Conservation (phyloP, 345 rosid genomes). For the Eucalyptus erythrocorys region DNA sequence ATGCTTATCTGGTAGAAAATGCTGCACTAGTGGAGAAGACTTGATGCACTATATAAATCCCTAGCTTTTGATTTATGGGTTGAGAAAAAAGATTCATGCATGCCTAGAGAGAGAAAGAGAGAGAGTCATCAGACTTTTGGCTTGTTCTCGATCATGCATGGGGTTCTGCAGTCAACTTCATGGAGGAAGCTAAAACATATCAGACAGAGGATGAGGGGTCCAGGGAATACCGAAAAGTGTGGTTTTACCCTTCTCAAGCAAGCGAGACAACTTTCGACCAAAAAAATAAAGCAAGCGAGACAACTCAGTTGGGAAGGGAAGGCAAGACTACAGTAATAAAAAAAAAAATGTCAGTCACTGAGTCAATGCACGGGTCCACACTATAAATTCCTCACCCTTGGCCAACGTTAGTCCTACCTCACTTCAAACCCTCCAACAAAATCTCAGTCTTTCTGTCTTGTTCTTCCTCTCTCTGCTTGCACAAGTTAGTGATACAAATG, state of each 20-base stretch:
- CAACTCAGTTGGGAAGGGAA: neutral
- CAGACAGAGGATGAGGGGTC: neutral
- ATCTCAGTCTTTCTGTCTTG: neutral
- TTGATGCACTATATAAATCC: neutral
- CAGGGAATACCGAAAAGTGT: neutral
- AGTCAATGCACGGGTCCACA: neutral
- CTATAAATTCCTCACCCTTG: neutral
- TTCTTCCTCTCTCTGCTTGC: neutral
- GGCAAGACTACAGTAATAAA: rapidly evolving
- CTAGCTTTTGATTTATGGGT: neutral
- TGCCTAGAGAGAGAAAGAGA: neutral
- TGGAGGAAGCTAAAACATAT: neutral
- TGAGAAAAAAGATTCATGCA: neutral
- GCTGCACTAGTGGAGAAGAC: neutral
- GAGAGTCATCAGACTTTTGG: neutral
- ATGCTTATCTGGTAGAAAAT: neutral
- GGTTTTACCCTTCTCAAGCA: neutral
- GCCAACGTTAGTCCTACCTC: neutral
- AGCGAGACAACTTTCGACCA: too few species aligned
- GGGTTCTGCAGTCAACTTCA: neutral
- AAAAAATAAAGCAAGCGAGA: neutral
- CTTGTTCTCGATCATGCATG: neutral
- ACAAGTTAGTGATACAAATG: neutral
- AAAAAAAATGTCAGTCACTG: neutral
- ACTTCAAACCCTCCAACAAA: neutral